Conservation (phyloP, 164 flowering plant genomes). For the Dillenia turbinata region DNA sequence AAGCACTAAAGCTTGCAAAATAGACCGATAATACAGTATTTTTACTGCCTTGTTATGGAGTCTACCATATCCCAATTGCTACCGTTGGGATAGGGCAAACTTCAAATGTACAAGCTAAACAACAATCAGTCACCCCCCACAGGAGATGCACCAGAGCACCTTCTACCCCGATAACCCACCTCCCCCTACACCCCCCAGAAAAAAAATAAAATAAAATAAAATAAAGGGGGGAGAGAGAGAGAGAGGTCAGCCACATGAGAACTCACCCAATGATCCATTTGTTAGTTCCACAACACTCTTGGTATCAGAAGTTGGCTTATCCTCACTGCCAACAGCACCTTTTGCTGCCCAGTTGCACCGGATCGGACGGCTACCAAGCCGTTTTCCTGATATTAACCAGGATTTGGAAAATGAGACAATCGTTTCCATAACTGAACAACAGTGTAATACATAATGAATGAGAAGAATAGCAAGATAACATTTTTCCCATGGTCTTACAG, state of each 20-base stretch:
- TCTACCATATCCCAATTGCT: too few relatives aligned
- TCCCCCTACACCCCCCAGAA: not conserved
- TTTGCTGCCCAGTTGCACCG: constrained; percentile 99
- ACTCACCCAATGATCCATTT: constrained; percentile 80
- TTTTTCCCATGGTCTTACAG: too few relatives aligned
- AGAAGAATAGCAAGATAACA: not conserved
- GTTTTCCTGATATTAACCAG: constrained; percentile 54
- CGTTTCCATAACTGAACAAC: not conserved
- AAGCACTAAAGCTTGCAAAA: not conserved
- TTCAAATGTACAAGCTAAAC: too few relatives aligned
- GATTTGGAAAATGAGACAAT: not conserved
- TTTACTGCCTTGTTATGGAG: too few relatives aligned
- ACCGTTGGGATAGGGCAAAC: too few relatives aligned
- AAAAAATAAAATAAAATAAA: constrained; percentile 8
- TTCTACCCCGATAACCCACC: too few relatives aligned
- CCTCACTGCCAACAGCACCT: constrained; percentile 78
- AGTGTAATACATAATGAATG: not conserved
- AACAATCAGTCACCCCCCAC: too few relatives aligned
- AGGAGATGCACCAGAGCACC: too few relatives aligned
- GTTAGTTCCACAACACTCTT: constrained; percentile 87
- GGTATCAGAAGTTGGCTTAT: constrained; percentile 65
- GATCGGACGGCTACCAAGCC: constrained; percentile 95
- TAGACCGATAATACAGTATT: too few relatives aligned
- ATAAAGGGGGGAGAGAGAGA: not conserved
- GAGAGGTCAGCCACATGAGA: constrained; percentile 3